Evolutionary conservation across 164 flowering plant genomes (phyloP).

Genomic region (Santalum album): DNA sequence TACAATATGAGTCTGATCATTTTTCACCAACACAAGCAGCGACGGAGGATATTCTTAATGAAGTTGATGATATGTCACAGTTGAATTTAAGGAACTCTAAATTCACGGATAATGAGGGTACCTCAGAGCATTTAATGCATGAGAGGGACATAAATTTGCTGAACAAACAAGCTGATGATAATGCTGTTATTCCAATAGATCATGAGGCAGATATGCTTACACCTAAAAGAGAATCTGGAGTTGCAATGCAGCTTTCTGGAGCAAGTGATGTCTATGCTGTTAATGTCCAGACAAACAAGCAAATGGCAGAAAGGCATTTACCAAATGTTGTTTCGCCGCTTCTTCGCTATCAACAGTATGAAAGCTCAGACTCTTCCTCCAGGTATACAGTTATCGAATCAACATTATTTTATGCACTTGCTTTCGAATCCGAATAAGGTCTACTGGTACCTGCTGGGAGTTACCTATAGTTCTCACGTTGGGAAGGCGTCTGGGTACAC

Average conservation of each 20-base stretch:
- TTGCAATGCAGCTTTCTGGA: slow-evolving; percentile 18
- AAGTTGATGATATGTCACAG: slow-evolving; percentile 20
- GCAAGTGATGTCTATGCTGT: slow-evolving; percentile 24
- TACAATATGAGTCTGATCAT: slow-evolving; percentile 21
- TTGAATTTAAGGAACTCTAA: slow-evolving; percentile 25
- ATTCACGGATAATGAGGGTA: slow-evolving; percentile 18
- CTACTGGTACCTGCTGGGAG: too few relatives aligned
- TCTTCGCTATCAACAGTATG: slow-evolving; percentile 53
- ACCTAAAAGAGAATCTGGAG: slow-evolving; percentile 22
- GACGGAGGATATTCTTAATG: slow-evolving; percentile 23
- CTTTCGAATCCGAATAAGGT: too few relatives aligned
- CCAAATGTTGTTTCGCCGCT: slow-evolving; percentile 63
- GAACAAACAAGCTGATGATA: slow-evolving; percentile 12
- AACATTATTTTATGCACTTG: not conserved
- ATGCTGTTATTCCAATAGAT: slow-evolving; percentile 15
- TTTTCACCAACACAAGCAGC: slow-evolving; percentile 13
- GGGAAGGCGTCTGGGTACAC: too few relatives aligned
- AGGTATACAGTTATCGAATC: slow-evolving; percentile 38
- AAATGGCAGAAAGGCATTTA: slow-evolving; percentile 38
- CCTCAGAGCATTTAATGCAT: slow-evolving; percentile 24
- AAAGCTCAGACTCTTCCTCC: slow-evolving; percentile 85
- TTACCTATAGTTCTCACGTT: too few relatives aligned
- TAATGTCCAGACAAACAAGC: slow-evolving; percentile 28
- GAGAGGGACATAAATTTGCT: slow-evolving; percentile 18
- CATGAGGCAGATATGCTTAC: slow-evolving; percentile 19